Evolutionary conservation across 306 rosid genomes (phyloP), one percentile per base, ranked within the genome.

Genomic region (Cucurbita argyrosperma): DNA sequence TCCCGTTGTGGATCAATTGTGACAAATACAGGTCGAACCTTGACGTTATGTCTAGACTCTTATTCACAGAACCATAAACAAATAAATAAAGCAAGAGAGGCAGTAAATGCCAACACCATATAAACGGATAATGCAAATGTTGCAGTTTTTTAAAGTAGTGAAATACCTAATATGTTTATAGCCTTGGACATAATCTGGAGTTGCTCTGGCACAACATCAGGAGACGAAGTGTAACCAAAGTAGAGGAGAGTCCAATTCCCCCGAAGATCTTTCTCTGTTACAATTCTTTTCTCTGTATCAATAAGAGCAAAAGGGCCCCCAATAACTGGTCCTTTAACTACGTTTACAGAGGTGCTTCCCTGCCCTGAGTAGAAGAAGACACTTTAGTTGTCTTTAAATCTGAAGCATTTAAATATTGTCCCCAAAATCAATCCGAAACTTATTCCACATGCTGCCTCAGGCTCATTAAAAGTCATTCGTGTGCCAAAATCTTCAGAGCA

Each of bases 1-100:
- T 93, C 98, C 10, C 98, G 98, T 67, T 93, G 89, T 53, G 98
- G 98, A 86, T 93, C 98, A 56, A 90, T 80, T 2, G 92, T 85
- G 78, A 90, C 98, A 86, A 93, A 93, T 43, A 93, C 90, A 3
- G 96, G 97, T 64, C 83, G 82, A 77, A 86, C 81, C 87, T 85
- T 85, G 6, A 74, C 46, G 66, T 84, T 79, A 78, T 86, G 80
- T 78, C 66, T 79, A 5, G 89, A 87, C 66, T 88, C 98, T 92
- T 74, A 72, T 74, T 59, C 71, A 83, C 76, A 67, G 71, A 21
- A 75, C 13, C 79, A 78, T 63, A 69, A 57, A 58, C 40, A 47
- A 78, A 0, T 52, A 10, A 11, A 11, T 19, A 46, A 80, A 56
- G 45, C 58, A 54, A 74, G 60, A 64, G 46, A 69, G 66, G 53